These are phyloP conservation scores for Globisporangium radiosum DNA, from an alignment of 352 stramenopile genomes.

Conservation along the genomic window DNA sequence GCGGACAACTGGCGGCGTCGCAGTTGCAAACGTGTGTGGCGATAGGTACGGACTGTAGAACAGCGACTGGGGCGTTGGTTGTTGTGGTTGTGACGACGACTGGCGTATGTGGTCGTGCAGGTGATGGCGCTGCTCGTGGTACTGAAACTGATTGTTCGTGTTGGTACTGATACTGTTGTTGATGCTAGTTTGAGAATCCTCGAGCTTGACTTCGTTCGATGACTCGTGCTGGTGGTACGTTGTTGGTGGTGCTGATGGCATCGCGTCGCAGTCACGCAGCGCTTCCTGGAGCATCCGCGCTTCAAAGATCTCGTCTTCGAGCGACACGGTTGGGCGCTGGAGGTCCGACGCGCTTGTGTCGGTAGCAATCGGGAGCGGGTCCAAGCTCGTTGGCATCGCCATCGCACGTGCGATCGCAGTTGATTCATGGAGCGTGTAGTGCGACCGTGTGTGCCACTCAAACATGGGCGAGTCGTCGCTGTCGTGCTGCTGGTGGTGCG, in stretches of 20 bases:
- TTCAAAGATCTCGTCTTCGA: constrained; percentile 27
- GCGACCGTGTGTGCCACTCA: not conserved
- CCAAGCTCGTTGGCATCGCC: not conserved
- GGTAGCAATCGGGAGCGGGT: constrained; percentile 6
- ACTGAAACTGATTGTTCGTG: not conserved
- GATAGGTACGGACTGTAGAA: constrained; percentile 8
- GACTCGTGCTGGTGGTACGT: not conserved
- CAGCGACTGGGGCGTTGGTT: constrained; percentile 6
- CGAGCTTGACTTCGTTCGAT: not conserved
- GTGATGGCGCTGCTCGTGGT: constrained; percentile 8
- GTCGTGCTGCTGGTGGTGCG: not conserved
- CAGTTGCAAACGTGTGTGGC: constrained; percentile 11
- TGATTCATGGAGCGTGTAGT: not conserved
- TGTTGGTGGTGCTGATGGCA: not conserved
- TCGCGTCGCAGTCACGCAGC: constrained; percentile 13
- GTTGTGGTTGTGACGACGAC: constrained; percentile 1
- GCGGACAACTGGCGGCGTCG: constrained; percentile 1
- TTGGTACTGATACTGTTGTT: not conserved
- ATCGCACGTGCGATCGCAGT: not conserved
- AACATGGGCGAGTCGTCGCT: not conserved
- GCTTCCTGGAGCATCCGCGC: constrained; percentile 29
- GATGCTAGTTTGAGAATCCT: too few relatives aligned
- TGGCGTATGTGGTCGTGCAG: constrained; percentile 8
- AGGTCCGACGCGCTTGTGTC: not conserved
- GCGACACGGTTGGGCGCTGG: constrained; percentile 1